Base-by-base conservation (phyloP, 2,329 filamentous ascomycete genomes). In the Fusarium sp. region DNA sequence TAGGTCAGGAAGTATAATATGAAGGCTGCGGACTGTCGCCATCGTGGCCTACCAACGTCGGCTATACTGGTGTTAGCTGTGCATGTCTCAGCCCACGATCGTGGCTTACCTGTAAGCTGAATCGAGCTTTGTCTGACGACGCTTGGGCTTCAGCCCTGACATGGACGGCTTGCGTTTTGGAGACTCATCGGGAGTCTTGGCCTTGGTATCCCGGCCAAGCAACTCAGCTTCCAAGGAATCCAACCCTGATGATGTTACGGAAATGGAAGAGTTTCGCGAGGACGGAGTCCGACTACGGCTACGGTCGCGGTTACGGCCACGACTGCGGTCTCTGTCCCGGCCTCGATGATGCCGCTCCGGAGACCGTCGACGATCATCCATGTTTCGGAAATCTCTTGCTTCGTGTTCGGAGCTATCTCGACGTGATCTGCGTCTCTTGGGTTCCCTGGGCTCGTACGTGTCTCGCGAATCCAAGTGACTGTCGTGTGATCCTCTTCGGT, bases 191-290 rank as follows among this genome's bases (percentile, higher is more conserved):
- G 72, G 65, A 14, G 73, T 73, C 56, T 73, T 77, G 17, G 72
- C 69, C 59, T 77, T 79, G 7, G 64, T 60, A 14, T 78, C 70
- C 12, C 75, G 71, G 32, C 78, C 78, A 2, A 80, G 65, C 3
- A 80, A 74, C 52, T 80, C 78, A 3, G 78, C 78, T 60, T 80
- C 78, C 11, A 80, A 62, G 8, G 77, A 80, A 56, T 78, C 77
- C 40, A 80, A 64, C 9, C 79, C 78, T 11, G 78, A 80, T 3
- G 77, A 78, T 32, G 73, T 73, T 47, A 67, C 73, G 19, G 76
- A 76, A 17, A 74, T 67, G 6, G 74, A 76, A 26, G 76, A 77
- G 36, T 69, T 69, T 26, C 74, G 65, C 6, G 76, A 77, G 17
- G 64, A 69, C 23, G 68, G 68, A 7, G 76, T 75, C 48, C 66